Evolutionary conservation across 2,329 filamentous ascomycete genomes (phyloP), one percentile per base, ranked within the genome.

Genomic region (Penicillium sp.): DNA sequence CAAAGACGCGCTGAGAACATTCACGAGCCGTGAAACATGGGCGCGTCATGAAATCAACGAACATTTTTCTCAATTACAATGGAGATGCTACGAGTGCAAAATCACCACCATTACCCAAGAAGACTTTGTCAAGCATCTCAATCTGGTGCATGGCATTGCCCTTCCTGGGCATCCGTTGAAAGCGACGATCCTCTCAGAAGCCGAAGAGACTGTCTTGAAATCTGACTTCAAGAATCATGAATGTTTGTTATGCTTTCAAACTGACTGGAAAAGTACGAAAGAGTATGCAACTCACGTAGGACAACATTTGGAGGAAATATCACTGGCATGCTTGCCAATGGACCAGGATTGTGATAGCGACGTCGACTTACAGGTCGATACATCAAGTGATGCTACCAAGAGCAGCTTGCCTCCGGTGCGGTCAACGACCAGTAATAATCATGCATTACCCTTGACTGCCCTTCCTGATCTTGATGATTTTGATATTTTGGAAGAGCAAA

Each of bases 291-390:
- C 56, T 43, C 56, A 58, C 14, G 51, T 55, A 1, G 56, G 56
- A 29, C 51, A 24, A 37, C 56, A 58, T 19, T 27, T 58, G 33
- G 56, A 58, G 35, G 51, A 58, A 16, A 54, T 58, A 16, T 58
- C 56, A 2, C 33, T 58, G 29, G 47, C 56, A 48, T 54, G 51
- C 33, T 41, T 54, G 9, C 56, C 56, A n/a, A 48, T 41, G 39
- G 41, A 47, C n/a, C 51, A 48, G 43, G 43, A 46, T 21, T 14
- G n/a, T 13, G 9, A 22, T 41, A n/a, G 31, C 14, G 33, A 37
- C 19, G 31, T 13, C 26, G 24, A 33, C n/a, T 53, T 3, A 29
- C 1, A 13, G 10, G 3, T 13, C 10, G 27, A 29, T 29, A 4
- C 10, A 29, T 29, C 27, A 3, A 29, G 27, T 10, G 13, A 29